A percentile compares a stretch with the other conserved stretches of the same genome.
Evolutionary conservation across 2,329 filamentous ascomycete genomes (phyloP).

Genomic region (Ceratocystis diversiconidia): DNA sequence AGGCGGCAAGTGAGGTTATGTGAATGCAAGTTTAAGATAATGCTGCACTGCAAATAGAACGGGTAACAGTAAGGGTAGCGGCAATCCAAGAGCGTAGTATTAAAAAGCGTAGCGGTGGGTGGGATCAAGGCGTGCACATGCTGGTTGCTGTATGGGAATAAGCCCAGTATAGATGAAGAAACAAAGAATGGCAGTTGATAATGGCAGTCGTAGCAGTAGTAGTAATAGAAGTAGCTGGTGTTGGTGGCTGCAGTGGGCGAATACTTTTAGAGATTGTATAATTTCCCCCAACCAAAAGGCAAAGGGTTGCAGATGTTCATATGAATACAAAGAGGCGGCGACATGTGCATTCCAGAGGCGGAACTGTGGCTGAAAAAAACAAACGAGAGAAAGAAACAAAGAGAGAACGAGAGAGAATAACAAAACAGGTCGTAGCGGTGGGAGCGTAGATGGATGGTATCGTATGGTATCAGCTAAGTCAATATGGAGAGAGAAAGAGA

Average conservation of each 20-base stretch:
- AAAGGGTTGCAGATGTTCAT: slow-evolving; percentile 2
- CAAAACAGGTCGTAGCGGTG: not conserved
- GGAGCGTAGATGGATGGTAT: not conserved
- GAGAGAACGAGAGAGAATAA: slow-evolving; percentile 1
- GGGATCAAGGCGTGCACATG: slow-evolving; percentile 5
- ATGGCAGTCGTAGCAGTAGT: not conserved
- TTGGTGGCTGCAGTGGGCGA: not conserved
- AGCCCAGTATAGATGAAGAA: not conserved
- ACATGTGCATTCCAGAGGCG: slow-evolving; percentile 15
- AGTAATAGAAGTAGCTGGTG: not conserved
- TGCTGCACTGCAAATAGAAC: slow-evolving; percentile 7
- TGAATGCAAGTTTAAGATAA: slow-evolving; percentile 12
- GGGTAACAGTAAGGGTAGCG: not conserved
- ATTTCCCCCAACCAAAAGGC: not conserved
- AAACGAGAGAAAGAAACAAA: not conserved
- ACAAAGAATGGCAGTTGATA: not conserved
- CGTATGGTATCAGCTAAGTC: slow-evolving; percentile 6
- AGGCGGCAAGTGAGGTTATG: slow-evolving; percentile 7
- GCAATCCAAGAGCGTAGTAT: not conserved
- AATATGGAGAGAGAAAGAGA: not conserved
- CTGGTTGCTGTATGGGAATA: not conserved
- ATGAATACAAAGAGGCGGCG: slow-evolving; percentile 13
- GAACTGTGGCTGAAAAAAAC: slow-evolving; percentile 4
- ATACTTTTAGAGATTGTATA: not conserved
- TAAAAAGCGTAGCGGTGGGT: not conserved